Evolutionary conservation across 306 rosid species (phyloP).

Genomic region (Dryas octopetala): DNA sequence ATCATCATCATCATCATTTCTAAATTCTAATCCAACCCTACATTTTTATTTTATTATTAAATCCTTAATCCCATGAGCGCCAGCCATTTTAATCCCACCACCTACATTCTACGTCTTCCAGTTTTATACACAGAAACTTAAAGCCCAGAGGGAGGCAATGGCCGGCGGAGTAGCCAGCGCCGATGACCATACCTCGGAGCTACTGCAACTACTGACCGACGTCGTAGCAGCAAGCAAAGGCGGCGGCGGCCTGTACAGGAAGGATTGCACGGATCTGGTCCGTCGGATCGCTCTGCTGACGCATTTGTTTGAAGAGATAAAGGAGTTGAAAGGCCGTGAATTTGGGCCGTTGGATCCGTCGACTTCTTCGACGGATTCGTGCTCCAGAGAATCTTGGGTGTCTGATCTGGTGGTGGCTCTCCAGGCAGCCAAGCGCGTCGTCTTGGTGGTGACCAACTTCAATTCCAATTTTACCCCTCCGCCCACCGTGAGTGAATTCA

Average conservation of each 20-base stretch:
- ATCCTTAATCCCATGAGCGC: conserved; percentile 17
- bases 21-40: too few relatives aligned
- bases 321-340: conserved; percentile 42
- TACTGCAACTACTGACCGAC: conserved; percentile 51
- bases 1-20: too few relatives aligned
- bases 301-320: conserved; percentile 78
- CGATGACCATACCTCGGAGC: conserved; percentile 50
- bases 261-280: conserved; percentile 89
- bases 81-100: not conserved
- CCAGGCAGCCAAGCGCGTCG: conserved; percentile 61
- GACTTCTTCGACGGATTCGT: conserved; percentile 26
- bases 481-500: conserved; percentile 13
- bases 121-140: not conserved
- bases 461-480: conserved; percentile 47
- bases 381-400: conserved; percentile 41
- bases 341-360: conserved; percentile 25
- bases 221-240: conserved; percentile 32
- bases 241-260: conserved; percentile 50
- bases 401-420: conserved; percentile 73
- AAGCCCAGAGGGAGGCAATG: conserved; percentile 33
- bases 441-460: conserved; percentile 51
- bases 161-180: conserved; percentile 50
- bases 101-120: not conserved
- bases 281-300: conserved; percentile 91
- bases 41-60: not conserved